Evolutionary conservation across 768 basidiomycete species (phyloP), one percentile per base, ranked within the genome.

Genomic region (Austroboletus eburneus): DNA sequence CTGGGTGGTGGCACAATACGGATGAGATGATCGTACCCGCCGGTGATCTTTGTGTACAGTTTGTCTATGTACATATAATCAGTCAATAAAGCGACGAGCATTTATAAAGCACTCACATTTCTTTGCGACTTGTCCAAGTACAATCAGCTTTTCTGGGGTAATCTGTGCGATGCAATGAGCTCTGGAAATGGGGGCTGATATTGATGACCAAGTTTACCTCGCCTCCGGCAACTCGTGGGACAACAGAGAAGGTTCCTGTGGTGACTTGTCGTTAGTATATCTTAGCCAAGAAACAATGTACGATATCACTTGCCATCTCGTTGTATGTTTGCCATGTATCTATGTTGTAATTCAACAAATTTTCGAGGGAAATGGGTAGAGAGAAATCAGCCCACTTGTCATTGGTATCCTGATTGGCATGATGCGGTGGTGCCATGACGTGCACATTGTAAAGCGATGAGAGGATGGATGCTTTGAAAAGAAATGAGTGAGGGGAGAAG

Each of bases 341-440:
- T 73, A 42, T 37, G 66, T 13, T 9, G 4, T 32, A 13, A 32
- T 32, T 32, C 30, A 32, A 13, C n/a, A 32, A 32, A 13, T 32
- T 13, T 7, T 32, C 12, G 12, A 6, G 8, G 30, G 9, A 32
- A 32, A 13, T 32, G 4, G 14, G 13, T 9, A 32, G 30, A 32
- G 30, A 9, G 30, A n/a, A n/a, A n/a, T n/a, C n/a, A 4, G 12
- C 12, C 13, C 30, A 32, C 49, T 62, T 62, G 55, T 87, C 84
- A 52, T 87, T 86, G 3, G 84, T 86, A 49, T 85, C 84, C 59
- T 87, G 85, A 42, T 83, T 80, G 49, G 80, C 72, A 50, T 82
- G 82, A 54, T 85, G 84, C 12, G 64, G 70, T 0, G 79, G 77
- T 14, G 75, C 66, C 73, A 87, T 73, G 43, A 89, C 66, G 52